Base-by-base conservation (phyloP, 2,329 filamentous ascomycete species). In the Sphaerulina vaccinii region DNA sequence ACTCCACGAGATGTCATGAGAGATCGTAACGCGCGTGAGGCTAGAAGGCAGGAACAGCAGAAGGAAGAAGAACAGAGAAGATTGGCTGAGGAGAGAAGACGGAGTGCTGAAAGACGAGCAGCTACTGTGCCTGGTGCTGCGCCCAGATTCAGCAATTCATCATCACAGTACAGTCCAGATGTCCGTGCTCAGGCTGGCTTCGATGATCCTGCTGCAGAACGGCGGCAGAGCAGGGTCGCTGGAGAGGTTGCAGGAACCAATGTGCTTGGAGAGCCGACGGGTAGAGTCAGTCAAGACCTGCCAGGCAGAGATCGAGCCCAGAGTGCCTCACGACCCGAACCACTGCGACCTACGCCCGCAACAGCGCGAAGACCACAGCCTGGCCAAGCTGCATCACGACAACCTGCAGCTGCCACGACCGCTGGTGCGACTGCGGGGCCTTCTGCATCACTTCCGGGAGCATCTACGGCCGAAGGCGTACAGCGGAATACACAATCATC, bases 1-100 rank as follows among this genome's bases (percentile, higher is more conserved):
- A 91, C 90, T 29, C 92, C 92, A 13, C 84, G 87, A 59, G 87
- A 92, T 73, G 92, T 97, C 64, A 95, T 96, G 91, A 84, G 88
- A 70, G 85, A 91, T 68, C 85, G 91, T 51, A 80, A 82, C 49
- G 87, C 88, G 59, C 81, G 91, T 56, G 89, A 95, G 70, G 82
- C 86, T 21, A 59, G 85, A 52, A 80, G 83, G 57, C 79, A 81
- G 61, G 85, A 85, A 38, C 84, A 88, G 66, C 79, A 74, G 67
- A 71, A 65, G 75, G 67, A 66, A 36, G 73, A 75, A 52, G 63
- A 64, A 38, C 65, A 73, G 67, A 80, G 82, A 68, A 76, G 79
- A 61, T 79, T 81, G 6, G 56, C 79, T 55, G 71, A 77, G 57
- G 78, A 79, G 62, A 70, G 73, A 59, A 69, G 71, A 55, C 63